Evolutionary conservation across 2,329 filamentous ascomycete genomes (phyloP), one percentile per base, ranked within the genome.

Genomic region (Fusarium brevicatenulatum): DNA sequence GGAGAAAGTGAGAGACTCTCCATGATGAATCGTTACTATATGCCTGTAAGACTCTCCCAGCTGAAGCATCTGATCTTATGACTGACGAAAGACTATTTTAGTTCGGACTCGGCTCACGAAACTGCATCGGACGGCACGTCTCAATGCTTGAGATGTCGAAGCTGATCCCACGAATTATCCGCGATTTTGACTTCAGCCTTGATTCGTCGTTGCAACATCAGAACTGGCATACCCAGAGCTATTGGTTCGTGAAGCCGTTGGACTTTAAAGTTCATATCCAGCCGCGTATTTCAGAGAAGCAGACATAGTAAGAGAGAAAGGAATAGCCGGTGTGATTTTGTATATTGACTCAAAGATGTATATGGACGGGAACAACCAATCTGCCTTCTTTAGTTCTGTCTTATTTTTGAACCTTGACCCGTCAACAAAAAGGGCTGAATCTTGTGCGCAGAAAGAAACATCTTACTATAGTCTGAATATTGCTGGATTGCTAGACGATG

Each of bases 131-230:
- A 0, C 73, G 73, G 0, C 75, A 77, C 5, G 66, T 77, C 13
- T 77, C 75, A 1, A 73, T 75, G 56, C 72, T 77, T 7, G 75
- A 77, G n/a, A 77, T 77, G 66, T 72, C 66, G 0, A 77, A 77
- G 21, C 67, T 77, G 4, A 63, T 77, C 2, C 75, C 75, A 1
- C 43, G 60, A 18, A 62, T 77, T 4, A 40, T 77, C 5, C 67
- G 72, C 13, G 75, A 77, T 4, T 77, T 77, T 32, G 52, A 77
- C 11, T 77, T 77, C n/a, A 36, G 37, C 0, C 53, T 75, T 4
- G 67, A 67, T 9, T n/a, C 23, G 23, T 66, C 52, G 2, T 50
- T 73, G 1, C 49, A 50, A 9, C 13, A 34, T 1, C 32, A 60
- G 4, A 47, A 60, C 0, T 73, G 71, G 71, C 56, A 69, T 36